phyloP scores from a whole-genome alignment of 2,329 filamentous ascomycete genomes.

The Penicillium rolfsii region DNA sequence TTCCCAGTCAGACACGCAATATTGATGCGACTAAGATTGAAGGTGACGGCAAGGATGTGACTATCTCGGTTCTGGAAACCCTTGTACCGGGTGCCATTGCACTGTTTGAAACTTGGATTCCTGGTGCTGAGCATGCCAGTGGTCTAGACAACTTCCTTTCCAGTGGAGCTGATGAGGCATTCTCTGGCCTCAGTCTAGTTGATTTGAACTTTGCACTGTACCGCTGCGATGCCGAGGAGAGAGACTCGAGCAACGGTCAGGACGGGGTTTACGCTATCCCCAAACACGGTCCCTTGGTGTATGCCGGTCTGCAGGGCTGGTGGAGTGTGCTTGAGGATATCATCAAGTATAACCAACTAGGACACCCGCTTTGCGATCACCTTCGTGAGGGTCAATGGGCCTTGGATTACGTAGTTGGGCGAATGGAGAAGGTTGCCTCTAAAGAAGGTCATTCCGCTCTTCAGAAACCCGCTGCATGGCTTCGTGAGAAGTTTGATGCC shows the following conservation, averaged over 20 bases:
- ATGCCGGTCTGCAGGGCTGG: conserved; percentile 97
- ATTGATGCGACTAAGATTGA: conserved; percentile 75
- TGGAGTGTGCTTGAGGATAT: conserved; percentile 89
- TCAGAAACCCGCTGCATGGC: conserved; percentile 71
- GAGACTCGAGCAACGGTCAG: conserved; percentile 73
- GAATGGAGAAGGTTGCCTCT: conserved; percentile 73
- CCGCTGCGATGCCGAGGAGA: conserved; percentile 85
- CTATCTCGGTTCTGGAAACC: conserved; percentile 76
- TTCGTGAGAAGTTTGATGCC: conserved; percentile 81
- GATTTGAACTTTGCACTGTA: conserved; percentile 94
- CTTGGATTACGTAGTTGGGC: conserved; percentile 80
- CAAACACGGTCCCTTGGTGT: conserved; percentile 80
- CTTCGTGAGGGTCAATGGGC: conserved; percentile 90
- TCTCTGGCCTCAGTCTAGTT: conserved; percentile 71
- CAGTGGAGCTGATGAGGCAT: conserved; percentile 76
- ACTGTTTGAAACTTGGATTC: conserved; percentile 95
- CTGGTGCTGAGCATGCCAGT: conserved; percentile 78
- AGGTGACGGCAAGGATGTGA: conserved; percentile 71
- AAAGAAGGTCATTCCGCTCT: conserved; percentile 66
- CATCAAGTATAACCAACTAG: conserved; percentile 85
- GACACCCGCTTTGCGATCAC: conserved; percentile 91
- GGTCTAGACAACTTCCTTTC: conserved; percentile 87
- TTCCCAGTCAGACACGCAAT: conserved; percentile 80
- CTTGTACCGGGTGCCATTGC: conserved; percentile 95
- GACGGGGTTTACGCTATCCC: conserved; percentile 92